These are phyloP conservation scores for Wickerhamomyces bisporus DNA, from an alignment of 805 yeast genomes.

Conservation along the genomic window DNA sequence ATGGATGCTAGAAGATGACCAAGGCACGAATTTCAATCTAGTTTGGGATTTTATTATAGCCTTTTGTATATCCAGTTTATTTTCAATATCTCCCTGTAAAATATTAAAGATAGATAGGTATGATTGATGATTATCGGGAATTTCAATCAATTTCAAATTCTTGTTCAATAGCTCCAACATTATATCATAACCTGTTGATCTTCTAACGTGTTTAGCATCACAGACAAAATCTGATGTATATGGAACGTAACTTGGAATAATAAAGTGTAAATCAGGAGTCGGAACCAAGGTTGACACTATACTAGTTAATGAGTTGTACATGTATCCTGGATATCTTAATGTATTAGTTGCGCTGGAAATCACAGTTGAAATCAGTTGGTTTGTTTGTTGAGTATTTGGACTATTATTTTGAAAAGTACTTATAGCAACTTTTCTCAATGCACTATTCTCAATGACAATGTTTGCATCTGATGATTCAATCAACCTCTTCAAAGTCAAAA, in stretches of 20 bases:
- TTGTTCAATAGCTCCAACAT: conserved; percentile 77
- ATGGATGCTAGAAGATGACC: conserved; percentile 78
- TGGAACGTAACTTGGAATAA: conserved; percentile 73
- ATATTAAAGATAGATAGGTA: conserved; percentile 71
- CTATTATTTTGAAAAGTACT: conserved; percentile 48
- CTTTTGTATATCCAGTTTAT: conserved; percentile 63
- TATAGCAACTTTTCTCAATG: conserved; percentile 68
- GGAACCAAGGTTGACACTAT: conserved; percentile 80
- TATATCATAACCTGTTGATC: conserved; percentile 79
- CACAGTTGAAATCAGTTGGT: conserved; percentile 79
- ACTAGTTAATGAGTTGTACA: conserved; percentile 81
- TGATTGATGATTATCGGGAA: conserved; percentile 38
- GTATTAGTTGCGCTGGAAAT: conserved; percentile 85
- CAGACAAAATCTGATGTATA: conserved; percentile 63
- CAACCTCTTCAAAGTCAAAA: conserved; percentile 74
- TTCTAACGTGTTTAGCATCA: conserved; percentile 53
- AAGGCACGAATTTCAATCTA: conserved; percentile 73
- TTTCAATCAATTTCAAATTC: conserved; percentile 64
- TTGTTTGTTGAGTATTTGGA: conserved; percentile 73
- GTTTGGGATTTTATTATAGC: conserved; percentile 60
- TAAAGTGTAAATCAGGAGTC: conserved; percentile 75
- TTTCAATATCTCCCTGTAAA: conserved; percentile 53
- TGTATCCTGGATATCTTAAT: conserved; percentile 84
- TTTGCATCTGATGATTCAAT: conserved; percentile 83
- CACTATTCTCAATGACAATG: conserved; percentile 87